Evolutionary conservation across 2,329 filamentous ascomycete genomes (phyloP), one percentile per base, ranked within the genome.

Genomic region (Nothophoma quercina): DNA sequence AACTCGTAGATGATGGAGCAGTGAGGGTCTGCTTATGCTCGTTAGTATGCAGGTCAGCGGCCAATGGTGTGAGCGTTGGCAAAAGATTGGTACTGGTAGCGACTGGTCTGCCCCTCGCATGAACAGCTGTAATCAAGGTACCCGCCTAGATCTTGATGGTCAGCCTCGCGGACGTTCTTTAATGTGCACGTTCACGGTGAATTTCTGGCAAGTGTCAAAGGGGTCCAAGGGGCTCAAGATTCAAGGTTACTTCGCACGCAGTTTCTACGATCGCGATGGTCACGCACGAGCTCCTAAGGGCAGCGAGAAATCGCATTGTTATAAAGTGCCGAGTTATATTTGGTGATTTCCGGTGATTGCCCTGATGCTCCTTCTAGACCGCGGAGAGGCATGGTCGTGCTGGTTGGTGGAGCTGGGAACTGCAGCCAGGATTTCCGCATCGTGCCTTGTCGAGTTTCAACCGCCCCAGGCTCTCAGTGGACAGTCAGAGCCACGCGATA

Each of bases 401-500:
- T 61, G 59, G 62, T 61, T 63, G 60, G 63, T 58, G 54, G 62
- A 59, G 58, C 40, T 39, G 39, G 23, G 49, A 50, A 50, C 51
- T 49, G 52, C 48, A 52, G 54, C 59, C 40, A 54, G 57, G 56
- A 58, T 62, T 47, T 32, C 51, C 34, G 55, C 44, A 52, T 55
- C 39, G 58, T 56, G 54, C 51, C 59, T 51, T 46, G 57, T 42
- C 58, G 55, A 56, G 61, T 63, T 62, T 63, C 58, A 62, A 50
- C 38, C 49, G 50, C 44, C 36, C 51, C 29, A 50, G 55, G 48
- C 57, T 52, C 26, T 52, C 50, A 60, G 48, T 53, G 42, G 46
- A 38, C 28, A 9, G 33, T 22, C 29, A 41, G 40, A 19, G 36
- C 30, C 49, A 48, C 34, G 55, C 56, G 51, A 57, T 51, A 53